These are phyloP conservation scores for Phytopythium chamaehyphon DNA, from an alignment of 352 stramenopile species.

Conservation along the genomic window DNA sequence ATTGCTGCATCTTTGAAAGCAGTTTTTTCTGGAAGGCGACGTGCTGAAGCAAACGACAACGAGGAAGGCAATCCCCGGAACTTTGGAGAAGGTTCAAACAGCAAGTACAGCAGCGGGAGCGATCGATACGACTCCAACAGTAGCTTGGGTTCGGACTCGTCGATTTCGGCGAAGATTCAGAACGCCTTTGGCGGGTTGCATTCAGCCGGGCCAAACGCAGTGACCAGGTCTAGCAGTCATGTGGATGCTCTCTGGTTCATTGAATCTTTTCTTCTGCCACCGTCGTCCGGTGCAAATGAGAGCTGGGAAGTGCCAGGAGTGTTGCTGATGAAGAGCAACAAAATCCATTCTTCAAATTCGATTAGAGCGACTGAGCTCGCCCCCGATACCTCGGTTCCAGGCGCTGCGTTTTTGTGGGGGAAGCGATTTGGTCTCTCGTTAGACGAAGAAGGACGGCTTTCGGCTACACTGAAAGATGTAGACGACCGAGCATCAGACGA, in stretches of 20 bases:
- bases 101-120: slow-evolving; percentile 1
- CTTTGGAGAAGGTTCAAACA: neutral
- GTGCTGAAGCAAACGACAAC: neutral
- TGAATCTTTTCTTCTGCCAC: slow-evolving; percentile 47
- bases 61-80: neutral
- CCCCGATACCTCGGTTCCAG: slow-evolving; percentile 21
- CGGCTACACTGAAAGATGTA: slow-evolving; percentile 9
- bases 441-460: slow-evolving; percentile 47
- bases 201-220: neutral
- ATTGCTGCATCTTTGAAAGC: slow-evolving; percentile 27
- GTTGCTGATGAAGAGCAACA: slow-evolving; percentile 17
- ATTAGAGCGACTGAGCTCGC: neutral
- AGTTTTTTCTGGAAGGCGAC: slow-evolving; percentile 9
- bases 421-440: slow-evolving; percentile 56
- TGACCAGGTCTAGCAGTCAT: slow-evolving; percentile 1
- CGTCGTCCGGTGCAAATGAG: slow-evolving; percentile 15
- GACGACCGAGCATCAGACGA: neutral
- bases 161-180: neutral
- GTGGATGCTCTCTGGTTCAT: slow-evolving; percentile 42
- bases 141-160: slow-evolving; percentile 3
- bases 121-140: slow-evolving; percentile 3
- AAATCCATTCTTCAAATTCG: slow-evolving; percentile 2
- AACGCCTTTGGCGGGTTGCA: slow-evolving; percentile 2
- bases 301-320: slow-evolving; percentile 32
- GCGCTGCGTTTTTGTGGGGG: slow-evolving; percentile 56